A percentile compares a stretch with the other conserved stretches of the same genome.
Conservation (phyloP, 75 land plant species). For the Sequoia sempervirens region DNA sequence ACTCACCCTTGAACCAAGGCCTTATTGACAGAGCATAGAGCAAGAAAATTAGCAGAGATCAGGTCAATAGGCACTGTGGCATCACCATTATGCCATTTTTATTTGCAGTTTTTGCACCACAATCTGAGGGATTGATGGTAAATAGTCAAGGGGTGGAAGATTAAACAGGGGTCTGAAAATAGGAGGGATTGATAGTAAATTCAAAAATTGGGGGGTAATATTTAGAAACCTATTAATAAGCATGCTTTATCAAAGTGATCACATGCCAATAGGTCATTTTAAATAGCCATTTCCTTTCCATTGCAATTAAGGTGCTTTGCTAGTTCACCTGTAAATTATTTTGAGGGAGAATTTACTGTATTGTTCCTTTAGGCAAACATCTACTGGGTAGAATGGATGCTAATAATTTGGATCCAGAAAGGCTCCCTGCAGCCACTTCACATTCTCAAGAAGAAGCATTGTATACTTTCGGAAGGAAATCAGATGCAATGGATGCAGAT, state of each 20-base stretch:
- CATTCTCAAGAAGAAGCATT: background rate
- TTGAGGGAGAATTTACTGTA: background rate
- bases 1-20: background rate
- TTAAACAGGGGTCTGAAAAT: too few relatives aligned
- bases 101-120: too few relatives aligned
- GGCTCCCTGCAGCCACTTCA: background rate
- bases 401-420: constrained; percentile 1
- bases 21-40: background rate
- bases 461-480: constrained; percentile 5
- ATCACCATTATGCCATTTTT: background rate
- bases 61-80: background rate
- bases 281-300: background rate
- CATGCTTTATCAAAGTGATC: too few relatives aligned
- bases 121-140: too few relatives aligned
- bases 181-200: too few relatives aligned
- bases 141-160: too few relatives aligned
- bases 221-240: too few relatives aligned
- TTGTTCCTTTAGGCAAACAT: background rate
- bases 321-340: background rate
- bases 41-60: background rate
- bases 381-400: background rate
- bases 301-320: background rate
- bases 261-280: too few relatives aligned
- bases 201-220: background rate
- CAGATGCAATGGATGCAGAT: background rate